These are phyloP conservation scores for Alliaria petiolata DNA, from an alignment of 345 rosid species.

Conservation along the genomic window DNA sequence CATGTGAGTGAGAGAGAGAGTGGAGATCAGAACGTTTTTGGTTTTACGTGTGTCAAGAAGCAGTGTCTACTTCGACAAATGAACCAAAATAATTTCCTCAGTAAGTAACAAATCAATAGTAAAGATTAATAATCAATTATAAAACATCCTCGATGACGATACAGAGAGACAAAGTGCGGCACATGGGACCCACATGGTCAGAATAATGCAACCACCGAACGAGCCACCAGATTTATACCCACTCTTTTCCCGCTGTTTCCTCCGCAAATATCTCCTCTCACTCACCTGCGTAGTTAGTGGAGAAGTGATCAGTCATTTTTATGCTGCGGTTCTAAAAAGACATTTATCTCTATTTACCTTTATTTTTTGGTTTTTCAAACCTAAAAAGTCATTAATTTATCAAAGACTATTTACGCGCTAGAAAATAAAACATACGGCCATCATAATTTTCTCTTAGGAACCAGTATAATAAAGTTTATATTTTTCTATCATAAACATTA, in stretches of 20 bases:
- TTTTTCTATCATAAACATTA: no score
- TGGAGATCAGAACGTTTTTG: background rate
- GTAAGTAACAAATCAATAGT: background rate
- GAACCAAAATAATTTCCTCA: slow-evolving; percentile 1
- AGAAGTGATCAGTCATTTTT: background rate
- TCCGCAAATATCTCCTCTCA: slow-evolving; percentile 32
- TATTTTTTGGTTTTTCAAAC: no score
- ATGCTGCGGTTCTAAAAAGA: background rate
- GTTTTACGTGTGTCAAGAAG: slow-evolving; percentile 7
- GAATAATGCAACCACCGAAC: slow-evolving; percentile 27
- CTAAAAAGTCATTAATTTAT: background rate
- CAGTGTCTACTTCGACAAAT: background rate
- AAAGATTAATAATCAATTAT: background rate
- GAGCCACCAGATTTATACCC: slow-evolving; percentile 16
- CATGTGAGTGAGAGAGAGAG: slow-evolving; percentile 28
- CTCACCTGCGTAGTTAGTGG: slow-evolving; percentile 4
- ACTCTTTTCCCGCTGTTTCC: slow-evolving; percentile 11
- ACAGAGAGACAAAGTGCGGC: background rate
- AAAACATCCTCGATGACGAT: background rate
- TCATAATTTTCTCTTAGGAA: background rate
- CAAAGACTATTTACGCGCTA: no score
- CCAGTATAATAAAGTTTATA: background rate
- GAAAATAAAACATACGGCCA: background rate
- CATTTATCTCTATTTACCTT: background rate
- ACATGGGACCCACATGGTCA: slow-evolving; percentile 20